A percentile compares a stretch with the other conserved stretches of the same genome.
phyloP scores from a whole-genome alignment of 495 filamentous ascomycete genomes.

The Amphirosellinia nigrospora region DNA sequence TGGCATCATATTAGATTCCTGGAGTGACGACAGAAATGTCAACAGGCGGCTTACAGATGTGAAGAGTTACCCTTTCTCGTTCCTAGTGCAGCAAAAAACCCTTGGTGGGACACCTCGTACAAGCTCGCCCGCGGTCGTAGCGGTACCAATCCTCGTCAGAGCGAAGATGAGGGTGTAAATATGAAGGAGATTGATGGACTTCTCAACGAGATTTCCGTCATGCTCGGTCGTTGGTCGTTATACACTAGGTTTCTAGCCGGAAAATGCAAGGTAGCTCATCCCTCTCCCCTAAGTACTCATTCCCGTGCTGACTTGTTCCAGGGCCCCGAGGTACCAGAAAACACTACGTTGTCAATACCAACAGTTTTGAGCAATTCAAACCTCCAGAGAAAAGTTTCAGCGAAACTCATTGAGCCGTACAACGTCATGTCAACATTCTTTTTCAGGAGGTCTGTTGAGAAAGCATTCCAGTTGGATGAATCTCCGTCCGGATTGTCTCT shows the following conservation, averaged over 20 bases:
- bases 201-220: slow-evolving; percentile 82
- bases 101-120: slow-evolving; percentile 57
- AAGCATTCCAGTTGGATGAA: slow-evolving; percentile 98
- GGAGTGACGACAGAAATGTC: slow-evolving; percentile 85
- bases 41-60: slow-evolving; percentile 89
- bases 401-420: slow-evolving; percentile 76
- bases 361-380: slow-evolving; percentile 74
- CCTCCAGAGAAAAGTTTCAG: slow-evolving; percentile 74
- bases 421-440: slow-evolving; percentile 92
- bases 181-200: slow-evolving; percentile 93
- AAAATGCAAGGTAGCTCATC: slow-evolving; percentile 71
- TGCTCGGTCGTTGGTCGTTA: slow-evolving; percentile 92
- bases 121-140: slow-evolving; percentile 69
- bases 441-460: slow-evolving; percentile 93
- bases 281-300: background rate
- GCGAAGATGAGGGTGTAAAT: slow-evolving; percentile 89
- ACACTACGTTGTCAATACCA: slow-evolving; percentile 64
- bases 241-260: slow-evolving; percentile 88
- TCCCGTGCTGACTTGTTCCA: slow-evolving; percentile 35
- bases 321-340: slow-evolving; percentile 51
- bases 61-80: slow-evolving; percentile 96
- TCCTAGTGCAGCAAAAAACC: slow-evolving; percentile 75
- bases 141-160: slow-evolving; percentile 52
- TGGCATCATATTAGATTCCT: slow-evolving; percentile 95
- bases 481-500: slow-evolving; percentile 79